Percentiles rank a stretch among this genome's conserved stretches.
Conservation (phyloP, 2,329 filamentous ascomycete genomes). For the Knufia fluminis region DNA sequence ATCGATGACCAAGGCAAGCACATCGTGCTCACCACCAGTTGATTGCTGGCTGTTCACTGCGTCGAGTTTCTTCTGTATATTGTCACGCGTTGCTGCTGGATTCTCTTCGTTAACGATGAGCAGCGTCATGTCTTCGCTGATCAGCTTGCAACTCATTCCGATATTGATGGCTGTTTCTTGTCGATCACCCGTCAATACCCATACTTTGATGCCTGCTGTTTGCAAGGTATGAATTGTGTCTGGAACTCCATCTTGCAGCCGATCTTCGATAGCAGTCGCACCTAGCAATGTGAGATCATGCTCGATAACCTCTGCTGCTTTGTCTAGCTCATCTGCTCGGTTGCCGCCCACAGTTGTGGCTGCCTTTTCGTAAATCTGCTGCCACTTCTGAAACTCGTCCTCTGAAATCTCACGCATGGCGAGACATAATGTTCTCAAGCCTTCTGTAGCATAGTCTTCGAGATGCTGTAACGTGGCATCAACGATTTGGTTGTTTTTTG, state of each 20-base stretch:
- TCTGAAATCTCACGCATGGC: constrained; percentile 91
- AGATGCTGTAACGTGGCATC: constrained; percentile 87
- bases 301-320: constrained; percentile 92
- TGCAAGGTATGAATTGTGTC: constrained; percentile 97
- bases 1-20: constrained; percentile 86
- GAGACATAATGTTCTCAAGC: constrained; percentile 85
- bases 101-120: constrained; percentile 91
- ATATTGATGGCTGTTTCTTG: constrained; percentile 99
- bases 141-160: constrained; percentile 97
- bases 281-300: constrained; percentile 84
- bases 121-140: constrained; percentile 97
- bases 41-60: constrained; percentile 78
- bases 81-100: constrained; percentile 69
- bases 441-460: constrained; percentile 97
- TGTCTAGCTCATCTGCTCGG: constrained; percentile 89
- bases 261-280: constrained; percentile 94
- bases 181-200: constrained; percentile 93
- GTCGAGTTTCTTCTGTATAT: constrained; percentile 85
- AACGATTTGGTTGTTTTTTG: constrained; percentile 72
- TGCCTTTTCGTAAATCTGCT: constrained; percentile 74
- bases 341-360: constrained; percentile 85
- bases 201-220: constrained; percentile 94
- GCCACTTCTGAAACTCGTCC: constrained; percentile 81
- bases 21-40: constrained; percentile 51
- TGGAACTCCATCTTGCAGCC: constrained; percentile 90